These are phyloP conservation scores for Penicillium samsonianum DNA, from an alignment of 495 filamentous ascomycete species.

Conservation along the genomic window DNA sequence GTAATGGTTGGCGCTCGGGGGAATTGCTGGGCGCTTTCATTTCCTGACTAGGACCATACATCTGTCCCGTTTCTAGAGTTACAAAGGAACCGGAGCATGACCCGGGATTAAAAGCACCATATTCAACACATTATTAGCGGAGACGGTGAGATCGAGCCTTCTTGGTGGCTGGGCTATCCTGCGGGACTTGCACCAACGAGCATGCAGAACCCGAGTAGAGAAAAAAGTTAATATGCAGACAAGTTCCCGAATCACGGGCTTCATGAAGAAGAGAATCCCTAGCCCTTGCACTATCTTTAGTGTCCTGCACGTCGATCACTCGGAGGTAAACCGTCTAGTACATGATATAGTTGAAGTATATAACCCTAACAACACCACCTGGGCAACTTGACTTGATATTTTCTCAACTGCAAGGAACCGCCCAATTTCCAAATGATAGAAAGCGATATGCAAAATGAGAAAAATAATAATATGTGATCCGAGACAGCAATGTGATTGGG, in stretches of 20 bases:
- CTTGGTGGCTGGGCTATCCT: constrained; percentile 31
- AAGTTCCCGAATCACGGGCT: constrained; percentile 31
- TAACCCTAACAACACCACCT: no score
- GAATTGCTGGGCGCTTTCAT: constrained; percentile 33
- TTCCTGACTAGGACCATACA: constrained; percentile 33
- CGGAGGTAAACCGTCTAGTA: not conserved
- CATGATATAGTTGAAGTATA: not conserved
- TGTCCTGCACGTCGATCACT: constrained; percentile 8
- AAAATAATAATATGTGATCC: constrained; percentile 13
- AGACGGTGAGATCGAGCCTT: constrained; percentile 36
- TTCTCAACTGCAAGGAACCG: constrained; percentile 6
- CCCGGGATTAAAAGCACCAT: constrained; percentile 18
- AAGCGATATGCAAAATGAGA: not conserved
- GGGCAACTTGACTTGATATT: not conserved
- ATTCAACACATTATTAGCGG: constrained; percentile 40
- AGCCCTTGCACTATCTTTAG: not conserved
- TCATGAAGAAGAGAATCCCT: constrained; percentile 3
- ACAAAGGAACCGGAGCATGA: constrained; percentile 12
- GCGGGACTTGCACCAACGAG: constrained; percentile 39
- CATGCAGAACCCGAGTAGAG: constrained; percentile 30
- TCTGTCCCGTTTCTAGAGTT: constrained; percentile 6
- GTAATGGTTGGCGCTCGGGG: constrained; percentile 35
- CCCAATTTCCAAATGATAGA: not conserved
- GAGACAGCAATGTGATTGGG: constrained; percentile 31
- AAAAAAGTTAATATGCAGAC: constrained; percentile 27